phyloP scores from a whole-genome alignment of 371 early-diverging fungal genomes.

The Saksenaea vasiformis region DNA sequence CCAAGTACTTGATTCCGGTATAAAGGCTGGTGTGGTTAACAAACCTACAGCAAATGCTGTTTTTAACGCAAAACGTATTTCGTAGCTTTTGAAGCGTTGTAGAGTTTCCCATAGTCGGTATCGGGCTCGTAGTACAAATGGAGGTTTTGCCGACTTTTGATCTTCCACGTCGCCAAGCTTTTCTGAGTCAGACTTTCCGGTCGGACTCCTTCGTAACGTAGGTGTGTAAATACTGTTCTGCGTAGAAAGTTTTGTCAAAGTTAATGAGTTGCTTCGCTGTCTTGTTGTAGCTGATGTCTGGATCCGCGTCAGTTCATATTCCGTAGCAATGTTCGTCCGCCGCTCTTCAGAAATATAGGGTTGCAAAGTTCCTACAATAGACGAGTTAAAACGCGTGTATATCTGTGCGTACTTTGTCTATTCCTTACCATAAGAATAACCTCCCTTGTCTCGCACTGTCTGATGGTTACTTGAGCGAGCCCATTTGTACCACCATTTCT shows the following conservation, averaged over 20 bases:
- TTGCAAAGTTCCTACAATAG: conserved; percentile 24
- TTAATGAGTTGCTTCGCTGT: not conserved
- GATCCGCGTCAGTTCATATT: conserved; percentile 29
- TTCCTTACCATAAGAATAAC: conserved; percentile 35
- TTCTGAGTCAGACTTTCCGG: not conserved
- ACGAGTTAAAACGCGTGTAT: not conserved
- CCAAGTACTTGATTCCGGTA: conserved; percentile 40
- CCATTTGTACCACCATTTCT: conserved; percentile 61
- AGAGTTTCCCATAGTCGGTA: conserved; percentile 49
- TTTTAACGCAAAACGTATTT: conserved; percentile 61
- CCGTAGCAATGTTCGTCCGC: conserved; percentile 28
- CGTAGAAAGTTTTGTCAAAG: not conserved
- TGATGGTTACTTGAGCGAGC: conserved; percentile 46
- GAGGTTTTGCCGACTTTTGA: conserved; percentile 17
- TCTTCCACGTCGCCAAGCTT: not conserved
- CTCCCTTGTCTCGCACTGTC: conserved; percentile 43
- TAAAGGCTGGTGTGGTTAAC: conserved; percentile 51
- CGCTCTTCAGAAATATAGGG: conserved; percentile 27
- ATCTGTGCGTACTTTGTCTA: not conserved
- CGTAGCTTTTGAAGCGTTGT: conserved; percentile 48
- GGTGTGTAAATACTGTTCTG: not conserved
- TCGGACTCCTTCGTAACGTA: not conserved
- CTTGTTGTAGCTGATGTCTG: conserved; percentile 20
- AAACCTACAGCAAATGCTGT: conserved; percentile 53
- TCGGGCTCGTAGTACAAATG: conserved; percentile 34